Conservation (phyloP, 2,329 filamentous ascomycete genomes). For the Neurospora sp. region DNA sequence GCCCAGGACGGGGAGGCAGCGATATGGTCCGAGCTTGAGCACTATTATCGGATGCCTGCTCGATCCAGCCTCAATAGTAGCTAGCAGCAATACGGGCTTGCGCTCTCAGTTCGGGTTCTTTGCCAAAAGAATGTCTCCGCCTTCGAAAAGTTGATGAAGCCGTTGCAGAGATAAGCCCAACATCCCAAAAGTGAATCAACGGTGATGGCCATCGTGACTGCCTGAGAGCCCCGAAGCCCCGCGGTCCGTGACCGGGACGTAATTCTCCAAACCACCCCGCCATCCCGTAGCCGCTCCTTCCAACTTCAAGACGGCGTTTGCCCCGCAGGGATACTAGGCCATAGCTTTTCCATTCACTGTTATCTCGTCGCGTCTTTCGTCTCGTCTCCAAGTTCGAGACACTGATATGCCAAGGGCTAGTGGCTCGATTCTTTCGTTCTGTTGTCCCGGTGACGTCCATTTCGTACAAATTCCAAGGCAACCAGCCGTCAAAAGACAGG, state of each 20-base stretch:
- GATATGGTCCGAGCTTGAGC: background rate
- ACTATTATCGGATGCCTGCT: background rate
- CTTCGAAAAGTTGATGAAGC: background rate
- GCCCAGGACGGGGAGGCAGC: background rate
- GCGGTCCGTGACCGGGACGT: background rate
- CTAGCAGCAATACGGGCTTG: background rate
- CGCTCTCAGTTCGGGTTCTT: background rate
- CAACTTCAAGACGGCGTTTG: background rate
- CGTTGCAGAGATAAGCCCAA: background rate
- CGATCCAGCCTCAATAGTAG: background rate
- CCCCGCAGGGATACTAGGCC: background rate
- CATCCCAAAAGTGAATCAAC: background rate
- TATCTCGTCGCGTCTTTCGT: background rate
- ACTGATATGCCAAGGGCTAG: background rate
- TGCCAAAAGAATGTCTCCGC: background rate
- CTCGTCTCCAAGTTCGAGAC: background rate
- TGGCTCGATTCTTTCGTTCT: background rate
- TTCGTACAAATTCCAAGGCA: background rate
- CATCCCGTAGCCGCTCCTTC: background rate
- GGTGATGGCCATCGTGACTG: background rate
- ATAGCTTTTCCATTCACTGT: background rate
- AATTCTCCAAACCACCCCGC: background rate
- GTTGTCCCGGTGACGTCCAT: background rate
- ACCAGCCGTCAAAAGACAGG: background rate
- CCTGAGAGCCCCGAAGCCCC: background rate